Percentiles rank a stretch among this genome's conserved stretches.
phyloP scores from a whole-genome alignment of 345 rosid genomes.

The Geranium brycei region DNA sequence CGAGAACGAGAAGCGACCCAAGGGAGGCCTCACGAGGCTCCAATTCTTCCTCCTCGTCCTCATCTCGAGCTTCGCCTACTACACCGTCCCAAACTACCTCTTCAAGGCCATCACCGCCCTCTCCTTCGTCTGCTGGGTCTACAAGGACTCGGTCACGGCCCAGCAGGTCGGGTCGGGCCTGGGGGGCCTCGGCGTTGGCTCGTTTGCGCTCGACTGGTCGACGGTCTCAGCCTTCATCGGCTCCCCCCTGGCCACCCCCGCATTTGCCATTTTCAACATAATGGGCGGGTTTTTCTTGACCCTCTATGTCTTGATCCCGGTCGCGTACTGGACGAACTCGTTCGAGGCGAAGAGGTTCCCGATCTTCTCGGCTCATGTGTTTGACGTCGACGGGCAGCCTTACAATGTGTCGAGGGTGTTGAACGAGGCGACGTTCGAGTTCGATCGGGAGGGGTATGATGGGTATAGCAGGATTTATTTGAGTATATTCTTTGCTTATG shows the following conservation, averaged over 20 bases:
- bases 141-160: constrained; percentile 31
- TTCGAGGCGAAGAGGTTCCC: constrained; percentile 39
- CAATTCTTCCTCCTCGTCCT: constrained; percentile 43
- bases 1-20: constrained; percentile 30
- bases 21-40: constrained; percentile 33
- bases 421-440: constrained; percentile 19
- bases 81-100: constrained; percentile 32
- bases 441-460: constrained; percentile 22
- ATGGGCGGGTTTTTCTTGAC: constrained; percentile 15
- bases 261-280: constrained; percentile 21
- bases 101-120: constrained; percentile 31
- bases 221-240: constrained; percentile 25
- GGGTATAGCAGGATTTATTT: constrained; percentile 30
- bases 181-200: constrained; percentile 30
- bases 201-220: constrained; percentile 30
- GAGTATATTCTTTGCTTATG: constrained; percentile 20
- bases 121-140: constrained; percentile 35
- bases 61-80: constrained; percentile 34
- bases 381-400: constrained; percentile 15
- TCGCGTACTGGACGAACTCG: constrained; percentile 26
- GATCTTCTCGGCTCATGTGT: constrained; percentile 26
- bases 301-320: constrained; percentile 18
- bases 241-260: constrained; percentile 29
- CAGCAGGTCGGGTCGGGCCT: constrained; percentile 34
- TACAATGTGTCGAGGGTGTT: constrained; percentile 23